Evolutionary conservation across 2,329 filamentous ascomycete genomes (phyloP), one percentile per base, ranked within the genome.

Genomic region (Aaosphaeria arxii): DNA sequence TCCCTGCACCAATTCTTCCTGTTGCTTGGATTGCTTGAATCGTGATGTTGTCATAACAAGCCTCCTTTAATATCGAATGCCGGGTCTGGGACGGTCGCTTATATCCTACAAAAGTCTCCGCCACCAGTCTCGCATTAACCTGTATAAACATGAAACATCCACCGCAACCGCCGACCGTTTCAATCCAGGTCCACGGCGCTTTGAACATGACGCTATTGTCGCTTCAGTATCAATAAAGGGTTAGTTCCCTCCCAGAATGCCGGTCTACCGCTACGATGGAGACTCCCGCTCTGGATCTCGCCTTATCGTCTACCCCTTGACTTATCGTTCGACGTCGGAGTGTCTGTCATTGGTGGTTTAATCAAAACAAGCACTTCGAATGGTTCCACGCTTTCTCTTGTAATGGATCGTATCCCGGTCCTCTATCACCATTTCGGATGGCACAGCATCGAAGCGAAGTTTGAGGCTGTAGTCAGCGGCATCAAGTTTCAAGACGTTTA

Each of bases 401-500:
- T 36, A n/a, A 9, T 9, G 33, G 33, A 36, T 9, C 9, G 9
- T 9, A 9, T n/a, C 33, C 33, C 33, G 43, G 54, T 49, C 43
- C 48, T 44, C 53, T 42, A 49, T 38, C 48, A 46, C 48, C 43
- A 41, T n/a, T 51, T 39, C 52, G 59, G 50, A 50, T 53, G 45
- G 51, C 50, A 58, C 51, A 47, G 42, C 48, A 45, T 50, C 47
- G 51, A 53, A 57, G 49, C 51, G 46, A 51, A 53, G 61, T 52
- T 53, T 58, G 50, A 44, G 53, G 17, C 17, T 24, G 17, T 24
- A 43, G 46, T 33, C 50, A 49, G 47, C 46, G 52, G 51, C 39
- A 40, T 42, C 40, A 46, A 46, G 65, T 69, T 69, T 69, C 64
- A 58, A 57, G 61, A n/a, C 58, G 56, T 67, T 67, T 66, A 58